phyloP scores from a whole-genome alignment of 2,329 filamentous ascomycete species.

The Aspergillus novoparasiticus region DNA sequence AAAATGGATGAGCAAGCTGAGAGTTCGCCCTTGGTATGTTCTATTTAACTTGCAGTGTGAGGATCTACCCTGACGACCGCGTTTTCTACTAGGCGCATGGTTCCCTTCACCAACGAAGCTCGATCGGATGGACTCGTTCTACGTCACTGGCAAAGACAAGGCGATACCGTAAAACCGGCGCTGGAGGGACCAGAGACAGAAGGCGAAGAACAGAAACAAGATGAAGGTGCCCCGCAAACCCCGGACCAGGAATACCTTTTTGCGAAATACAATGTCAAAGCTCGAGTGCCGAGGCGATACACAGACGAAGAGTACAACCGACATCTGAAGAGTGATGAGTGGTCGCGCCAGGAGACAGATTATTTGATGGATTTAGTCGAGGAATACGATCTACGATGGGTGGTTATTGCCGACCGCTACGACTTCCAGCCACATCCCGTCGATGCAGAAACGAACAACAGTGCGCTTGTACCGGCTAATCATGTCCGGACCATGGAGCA shows the following conservation, averaged over 20 bases:
- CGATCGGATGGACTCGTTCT: slow-evolving; percentile 71
- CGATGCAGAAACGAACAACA: slow-evolving; percentile 31
- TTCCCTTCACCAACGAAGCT: slow-evolving; percentile 75
- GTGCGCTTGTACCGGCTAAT: slow-evolving; percentile 40
- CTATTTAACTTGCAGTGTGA: slow-evolving; percentile 1
- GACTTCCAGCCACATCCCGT: slow-evolving; percentile 57
- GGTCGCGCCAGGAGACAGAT: slow-evolving; percentile 92
- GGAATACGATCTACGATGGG: slow-evolving; percentile 86
- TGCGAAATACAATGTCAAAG: slow-evolving; percentile 83
- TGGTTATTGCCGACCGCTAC: slow-evolving; percentile 90
- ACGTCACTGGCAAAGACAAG: slow-evolving; percentile 77
- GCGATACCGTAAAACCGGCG: slow-evolving; percentile 45
- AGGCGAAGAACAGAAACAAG: slow-evolving; percentile 40
- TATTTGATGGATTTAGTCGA: slow-evolving; percentile 76
- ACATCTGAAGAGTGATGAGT: slow-evolving; percentile 72
- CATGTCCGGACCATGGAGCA: slow-evolving; percentile 77
- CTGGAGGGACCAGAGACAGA: slow-evolving; percentile 43
- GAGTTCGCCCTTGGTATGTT: slow-evolving; percentile 49
- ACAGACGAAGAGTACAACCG: slow-evolving; percentile 83
- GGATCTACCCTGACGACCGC: slow-evolving; percentile 46
- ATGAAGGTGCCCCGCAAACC: slow-evolving; percentile 35
- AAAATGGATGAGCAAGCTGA: slow-evolving; percentile 49
- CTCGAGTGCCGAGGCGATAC: slow-evolving; percentile 73
- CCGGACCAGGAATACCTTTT: slow-evolving; percentile 61
- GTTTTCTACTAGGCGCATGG: slow-evolving; percentile 65